phyloP scores from a whole-genome alignment of 495 filamentous ascomycete species.

The Lentithecium fluviatile region DNA sequence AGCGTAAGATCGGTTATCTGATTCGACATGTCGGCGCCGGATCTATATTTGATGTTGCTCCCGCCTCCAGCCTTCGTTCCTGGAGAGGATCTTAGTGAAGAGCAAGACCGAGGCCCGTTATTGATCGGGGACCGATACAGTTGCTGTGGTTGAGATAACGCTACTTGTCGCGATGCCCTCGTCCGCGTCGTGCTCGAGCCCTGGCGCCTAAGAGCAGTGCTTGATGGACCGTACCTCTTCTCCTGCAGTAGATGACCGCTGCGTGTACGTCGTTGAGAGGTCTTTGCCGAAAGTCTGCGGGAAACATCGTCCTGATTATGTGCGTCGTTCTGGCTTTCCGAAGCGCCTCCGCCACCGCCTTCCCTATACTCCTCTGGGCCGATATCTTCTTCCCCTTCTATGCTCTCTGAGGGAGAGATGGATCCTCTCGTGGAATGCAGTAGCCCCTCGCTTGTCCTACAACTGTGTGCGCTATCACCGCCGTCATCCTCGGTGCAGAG shows the following conservation, averaged over 20 bases:
- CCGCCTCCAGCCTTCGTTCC: constrained; percentile 10
- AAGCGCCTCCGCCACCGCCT: background rate
- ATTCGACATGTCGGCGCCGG: constrained; percentile 11
- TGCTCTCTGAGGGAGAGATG: too few species aligned
- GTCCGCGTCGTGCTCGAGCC: constrained; percentile 18
- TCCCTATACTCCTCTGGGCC: constrained; percentile 4
- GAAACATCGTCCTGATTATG: background rate
- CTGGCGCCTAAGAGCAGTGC: too few species aligned
- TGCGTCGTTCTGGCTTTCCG: too few species aligned
- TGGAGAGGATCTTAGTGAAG: constrained; percentile 12
- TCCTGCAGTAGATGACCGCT: constrained; percentile 11
- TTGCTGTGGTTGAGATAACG: constrained; percentile 7
- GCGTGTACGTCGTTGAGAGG: constrained; percentile 11
- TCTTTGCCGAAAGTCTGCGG: constrained; percentile 4
- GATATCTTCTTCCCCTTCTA: too few species aligned
- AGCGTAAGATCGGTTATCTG: constrained; percentile 28
- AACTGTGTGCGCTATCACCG: constrained; percentile 2
- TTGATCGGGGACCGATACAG: constrained; percentile 4
- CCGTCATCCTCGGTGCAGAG: background rate
- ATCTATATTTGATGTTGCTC: constrained; percentile 7
- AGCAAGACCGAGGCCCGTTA: constrained; percentile 19
- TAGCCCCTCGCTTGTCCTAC: constrained; percentile 1
- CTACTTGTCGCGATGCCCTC: constrained; percentile 7
- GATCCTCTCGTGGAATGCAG: background rate
- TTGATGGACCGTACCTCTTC: background rate